Evolutionary conservation across 208 protist genomes (phyloP), one percentile per base, ranked within the genome.

Genomic region (Acanthamoeba rhysodes): DNA sequence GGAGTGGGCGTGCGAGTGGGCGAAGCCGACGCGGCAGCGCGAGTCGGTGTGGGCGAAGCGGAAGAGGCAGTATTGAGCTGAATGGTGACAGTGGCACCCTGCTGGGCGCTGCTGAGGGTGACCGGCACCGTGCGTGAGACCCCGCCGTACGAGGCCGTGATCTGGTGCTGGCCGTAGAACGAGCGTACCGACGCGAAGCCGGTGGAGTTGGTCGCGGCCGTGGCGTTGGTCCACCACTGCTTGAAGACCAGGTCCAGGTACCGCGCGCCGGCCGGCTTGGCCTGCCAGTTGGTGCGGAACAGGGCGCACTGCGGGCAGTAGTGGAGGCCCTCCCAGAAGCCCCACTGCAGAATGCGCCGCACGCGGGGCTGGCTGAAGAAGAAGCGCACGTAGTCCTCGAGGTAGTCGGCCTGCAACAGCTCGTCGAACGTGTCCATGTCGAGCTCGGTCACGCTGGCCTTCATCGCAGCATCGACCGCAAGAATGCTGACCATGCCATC

Each of bases 251-350:
- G 80, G n/a, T 88, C 80, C 12, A 88, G 45, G 20, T 64, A 88
- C 22, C 80, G 45, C 80, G 80, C 20, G 2, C 80, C 80, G n/a
- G 80, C 80, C 8, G 80, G 80, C 50, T 88, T 88, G 50, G 80
- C 50, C 10, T 88, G n/a, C 80, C 80, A 88, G 80, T 66, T 88
- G 16, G 18, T 27, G 6, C 80, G 80, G n/a, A 27, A 88, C 48
- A 88, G 80, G n/a, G 80, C 80, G 80, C 80, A 88, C 48, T 64
- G 22, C 2, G 50, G 80, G 50, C 80, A 88, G 80, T 88, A 88
- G 80, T 88, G 80, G 4, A 7, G n/a, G n/a, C 53, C 80, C 80
- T 88, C 80, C 80, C 80, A 88, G 80, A 88, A 88, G 80, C 80
- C 80, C 80, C 80, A 88, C 80, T 88, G 80, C 18, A 64, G 20